Percentiles rank a stretch among this genome's conserved stretches.
Evolutionary conservation across 441 rosid genomes (phyloP).

Genomic region (Adansonia grandidieri): DNA sequence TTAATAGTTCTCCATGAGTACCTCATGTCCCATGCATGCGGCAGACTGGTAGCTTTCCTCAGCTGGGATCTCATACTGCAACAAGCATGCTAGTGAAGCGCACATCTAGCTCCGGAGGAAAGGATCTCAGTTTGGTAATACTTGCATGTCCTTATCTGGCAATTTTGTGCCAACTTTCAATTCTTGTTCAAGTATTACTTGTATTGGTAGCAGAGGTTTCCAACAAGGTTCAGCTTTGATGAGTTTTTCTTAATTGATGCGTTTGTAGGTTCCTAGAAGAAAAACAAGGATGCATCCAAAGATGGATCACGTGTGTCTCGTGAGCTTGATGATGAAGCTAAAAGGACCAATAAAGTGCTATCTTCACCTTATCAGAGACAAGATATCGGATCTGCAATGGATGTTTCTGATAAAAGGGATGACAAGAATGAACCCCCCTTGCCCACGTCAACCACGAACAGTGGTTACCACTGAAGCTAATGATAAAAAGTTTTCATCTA

Average conservation of each 20-base stretch:
- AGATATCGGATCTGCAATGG: conserved; percentile 49
- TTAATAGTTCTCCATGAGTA: conserved; percentile 97
- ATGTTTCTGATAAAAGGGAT: conserved; percentile 51
- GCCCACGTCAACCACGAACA: conserved; percentile 63
- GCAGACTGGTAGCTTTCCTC: conserved; percentile 82
- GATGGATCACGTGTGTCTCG: conserved; percentile 48
- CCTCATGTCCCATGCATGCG: conserved; percentile 95
- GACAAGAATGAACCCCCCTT: conserved; percentile 47
- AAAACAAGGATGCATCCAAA: conserved; percentile 72
- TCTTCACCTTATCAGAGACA: conserved; percentile 68
- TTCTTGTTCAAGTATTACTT: conserved; percentile 10
- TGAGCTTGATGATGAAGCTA: conserved; percentile 64
- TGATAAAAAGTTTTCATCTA: conserved; percentile 59
- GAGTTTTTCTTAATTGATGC: conserved; percentile 19
- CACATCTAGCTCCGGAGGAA: conserved; percentile 72
- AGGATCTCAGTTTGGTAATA: conserved; percentile 69
- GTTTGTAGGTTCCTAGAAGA: conserved; percentile 71
- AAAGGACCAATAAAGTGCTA: conserved; percentile 56
- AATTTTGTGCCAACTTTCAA: not conserved
- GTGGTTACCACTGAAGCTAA: conserved; percentile 71
- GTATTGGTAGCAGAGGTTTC: not conserved
- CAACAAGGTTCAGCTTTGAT: conserved; percentile 19
- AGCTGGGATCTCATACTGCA: conserved; percentile 70
- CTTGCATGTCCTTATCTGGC: not conserved
- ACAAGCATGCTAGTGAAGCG: conserved; percentile 69